Evolutionary conservation across 129 eudicot species (phyloP).

Genomic region (Solidago caesia): DNA sequence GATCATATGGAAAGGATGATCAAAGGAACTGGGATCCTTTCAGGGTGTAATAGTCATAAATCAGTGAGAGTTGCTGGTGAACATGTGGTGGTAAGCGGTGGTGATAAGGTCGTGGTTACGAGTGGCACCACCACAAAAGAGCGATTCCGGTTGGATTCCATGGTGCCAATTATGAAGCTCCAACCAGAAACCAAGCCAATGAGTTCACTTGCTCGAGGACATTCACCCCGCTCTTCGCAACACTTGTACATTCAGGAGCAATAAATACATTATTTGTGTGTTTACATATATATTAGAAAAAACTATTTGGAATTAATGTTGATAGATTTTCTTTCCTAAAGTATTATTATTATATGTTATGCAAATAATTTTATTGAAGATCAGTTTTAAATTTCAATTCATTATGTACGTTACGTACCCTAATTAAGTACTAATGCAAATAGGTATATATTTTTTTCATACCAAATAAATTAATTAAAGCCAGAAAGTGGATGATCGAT

Average conservation of each 20-base stretch:
- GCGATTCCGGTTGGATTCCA: slow-evolving; percentile 36
- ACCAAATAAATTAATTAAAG: too few relatives aligned
- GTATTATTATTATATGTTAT: slow-evolving; percentile 8
- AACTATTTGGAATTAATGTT: slow-evolving; percentile 13
- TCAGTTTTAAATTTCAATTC: slow-evolving; percentile 11
- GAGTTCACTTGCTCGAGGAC: slow-evolving; percentile 27
- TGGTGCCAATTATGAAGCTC: slow-evolving; percentile 44
- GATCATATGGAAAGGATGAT: slow-evolving; percentile 28
- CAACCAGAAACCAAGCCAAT: slow-evolving; percentile 50
- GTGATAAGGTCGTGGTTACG: slow-evolving; percentile 19
- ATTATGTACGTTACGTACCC: background rate
- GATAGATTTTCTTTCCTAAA: slow-evolving; percentile 21
- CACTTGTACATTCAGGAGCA: slow-evolving; percentile 53
- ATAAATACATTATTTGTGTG: slow-evolving; percentile 23
- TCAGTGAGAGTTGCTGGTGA: slow-evolving; percentile 76
- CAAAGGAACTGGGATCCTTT: slow-evolving; percentile 39
- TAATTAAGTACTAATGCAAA: background rate
- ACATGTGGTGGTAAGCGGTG: slow-evolving; percentile 22
- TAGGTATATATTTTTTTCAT: too few relatives aligned
- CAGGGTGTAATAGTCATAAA: slow-evolving; percentile 77
- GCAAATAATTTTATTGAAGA: slow-evolving; percentile 21
- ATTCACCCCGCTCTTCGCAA: slow-evolving; percentile 41
- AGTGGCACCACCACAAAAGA: slow-evolving; percentile 24
- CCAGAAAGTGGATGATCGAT: background rate
- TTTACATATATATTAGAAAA: background rate